Evolutionary conservation across 805 yeast species (phyloP), one percentile per base, ranked within the genome.

Genomic region (Cephaloascus fragrans): DNA sequence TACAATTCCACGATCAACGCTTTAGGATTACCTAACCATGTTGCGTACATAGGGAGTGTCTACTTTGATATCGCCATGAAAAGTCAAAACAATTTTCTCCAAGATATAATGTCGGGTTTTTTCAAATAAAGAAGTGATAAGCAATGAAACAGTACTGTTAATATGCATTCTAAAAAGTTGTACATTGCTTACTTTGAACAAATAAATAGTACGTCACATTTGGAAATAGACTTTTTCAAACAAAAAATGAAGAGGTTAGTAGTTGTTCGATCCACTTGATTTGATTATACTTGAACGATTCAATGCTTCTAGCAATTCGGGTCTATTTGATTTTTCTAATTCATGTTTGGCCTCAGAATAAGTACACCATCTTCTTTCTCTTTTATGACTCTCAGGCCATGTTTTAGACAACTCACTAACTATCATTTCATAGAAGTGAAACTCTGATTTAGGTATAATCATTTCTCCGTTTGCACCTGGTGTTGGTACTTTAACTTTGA

Each of bases 401-500:
- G 56, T 67, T 1, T 64, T 70, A 34, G 70, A 70, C 43, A 84
- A 63, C 37, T 71, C 62, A 14, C 57, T 70, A 2, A 82, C 77
- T 14, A 55, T 52, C 83, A 90, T 70, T 56, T 90, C 95, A 56
- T 71, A 93, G 55, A 90, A 83, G 54, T 88, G 93, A 52, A 80
- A 90, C 55, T 87, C 95, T n/a, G 89, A 69, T 44, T 84, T 67
- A 2, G 96, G 95, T 4, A 80, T 74, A 34, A 64, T 55, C 33
- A 57, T 48, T 1, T 60, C 55, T 8, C 55, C 56, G 14, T 47
- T 45, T 3, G 43, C 51, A 32, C 58, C 59, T 71, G 71, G 70
- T 15, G 15, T 23, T n/a, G 14, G 16, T 19, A 3, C 26, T 16
- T 18, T n/a, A 9, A 8, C 14, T 6, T n/a, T 26, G 17, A 26